phyloP scores from a whole-genome alignment of 2,329 filamentous ascomycete species.

The Geosmithia flava region DNA sequence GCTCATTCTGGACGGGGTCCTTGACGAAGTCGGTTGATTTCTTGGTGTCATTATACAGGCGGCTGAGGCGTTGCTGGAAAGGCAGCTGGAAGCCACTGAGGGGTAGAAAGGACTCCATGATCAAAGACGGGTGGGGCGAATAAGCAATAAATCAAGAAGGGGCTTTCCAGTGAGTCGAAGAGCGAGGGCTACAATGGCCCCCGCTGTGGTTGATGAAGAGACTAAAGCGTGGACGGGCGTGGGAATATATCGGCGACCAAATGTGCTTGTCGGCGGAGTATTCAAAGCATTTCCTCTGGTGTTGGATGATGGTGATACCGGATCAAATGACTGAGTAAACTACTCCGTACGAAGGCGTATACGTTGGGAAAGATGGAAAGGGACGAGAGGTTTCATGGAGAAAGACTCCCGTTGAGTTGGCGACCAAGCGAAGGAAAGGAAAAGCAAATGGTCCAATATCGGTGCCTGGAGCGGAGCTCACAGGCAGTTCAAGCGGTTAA shows the following conservation, averaged over 20 bases:
- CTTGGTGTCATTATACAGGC: constrained; percentile 73
- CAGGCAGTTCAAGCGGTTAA: neutral
- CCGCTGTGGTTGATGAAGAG: neutral
- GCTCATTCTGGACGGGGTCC: constrained; percentile 46
- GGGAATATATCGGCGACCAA: too few relatives aligned
- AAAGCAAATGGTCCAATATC: constrained; percentile 7
- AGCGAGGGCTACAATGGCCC: neutral
- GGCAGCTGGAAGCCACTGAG: constrained; percentile 40
- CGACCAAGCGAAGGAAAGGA: neutral
- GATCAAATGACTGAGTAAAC: neutral
- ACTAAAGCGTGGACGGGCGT: neutral
- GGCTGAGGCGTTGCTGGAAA: constrained; percentile 51
- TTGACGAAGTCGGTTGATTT: constrained; percentile 64
- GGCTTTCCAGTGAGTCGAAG: neutral
- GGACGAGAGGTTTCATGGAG: neutral
- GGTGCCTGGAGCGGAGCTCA: constrained; percentile 17
- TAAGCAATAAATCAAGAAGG: neutral
- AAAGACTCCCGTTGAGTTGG: neutral
- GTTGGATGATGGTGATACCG: neutral
- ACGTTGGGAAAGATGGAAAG: neutral
- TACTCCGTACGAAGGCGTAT: neutral
- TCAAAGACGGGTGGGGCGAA: neutral
- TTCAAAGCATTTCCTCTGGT: neutral
- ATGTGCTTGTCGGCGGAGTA: too few relatives aligned
- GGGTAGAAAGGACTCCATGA: constrained; percentile 40